phyloP scores from a whole-genome alignment of 495 filamentous ascomycete species.

The Hypoxylon subgilvum region DNA sequence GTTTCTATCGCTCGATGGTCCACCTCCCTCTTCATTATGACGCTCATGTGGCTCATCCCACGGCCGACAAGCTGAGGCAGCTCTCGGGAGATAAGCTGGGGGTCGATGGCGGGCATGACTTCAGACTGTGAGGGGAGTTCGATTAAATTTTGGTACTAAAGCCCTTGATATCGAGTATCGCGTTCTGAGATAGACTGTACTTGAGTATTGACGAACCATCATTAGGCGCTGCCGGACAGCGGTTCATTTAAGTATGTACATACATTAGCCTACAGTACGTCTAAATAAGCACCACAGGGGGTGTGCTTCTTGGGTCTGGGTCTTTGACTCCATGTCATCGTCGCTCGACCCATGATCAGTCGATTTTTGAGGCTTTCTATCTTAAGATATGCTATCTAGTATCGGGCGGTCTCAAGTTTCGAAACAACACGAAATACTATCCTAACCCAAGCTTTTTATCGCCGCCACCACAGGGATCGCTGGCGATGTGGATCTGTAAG shows the following conservation, averaged over 20 bases:
- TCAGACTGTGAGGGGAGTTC: background rate
- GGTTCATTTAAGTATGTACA: no score
- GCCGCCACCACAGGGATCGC: background rate
- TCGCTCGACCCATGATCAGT: conserved; percentile 32
- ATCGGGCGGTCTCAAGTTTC: no score
- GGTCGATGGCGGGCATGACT: conserved; percentile 29
- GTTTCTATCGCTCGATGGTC: conserved; percentile 34
- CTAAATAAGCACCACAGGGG: no score
- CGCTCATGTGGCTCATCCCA: conserved; percentile 27
- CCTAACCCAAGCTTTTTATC: conserved; percentile 11
- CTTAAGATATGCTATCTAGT: conserved; percentile 11
- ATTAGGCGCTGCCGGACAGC: no score
- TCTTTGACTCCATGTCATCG: conserved; percentile 14
- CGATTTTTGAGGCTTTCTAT: conserved; percentile 24
- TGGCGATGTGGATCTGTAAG: conserved; percentile 3
- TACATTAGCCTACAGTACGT: no score
- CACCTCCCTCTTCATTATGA: conserved; percentile 31
- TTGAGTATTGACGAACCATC: background rate
- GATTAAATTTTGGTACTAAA: background rate
- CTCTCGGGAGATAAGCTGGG: conserved; percentile 25
- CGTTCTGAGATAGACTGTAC: background rate
- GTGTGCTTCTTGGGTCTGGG: no score
- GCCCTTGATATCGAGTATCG: background rate
- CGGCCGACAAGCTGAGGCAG: conserved; percentile 32
- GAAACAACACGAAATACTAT: no score